A percentile compares a stretch with the other conserved stretches of the same genome.
Evolutionary conservation across 73 alveolate species (phyloP).

Genomic region (Paramecium sexaurelia): DNA sequence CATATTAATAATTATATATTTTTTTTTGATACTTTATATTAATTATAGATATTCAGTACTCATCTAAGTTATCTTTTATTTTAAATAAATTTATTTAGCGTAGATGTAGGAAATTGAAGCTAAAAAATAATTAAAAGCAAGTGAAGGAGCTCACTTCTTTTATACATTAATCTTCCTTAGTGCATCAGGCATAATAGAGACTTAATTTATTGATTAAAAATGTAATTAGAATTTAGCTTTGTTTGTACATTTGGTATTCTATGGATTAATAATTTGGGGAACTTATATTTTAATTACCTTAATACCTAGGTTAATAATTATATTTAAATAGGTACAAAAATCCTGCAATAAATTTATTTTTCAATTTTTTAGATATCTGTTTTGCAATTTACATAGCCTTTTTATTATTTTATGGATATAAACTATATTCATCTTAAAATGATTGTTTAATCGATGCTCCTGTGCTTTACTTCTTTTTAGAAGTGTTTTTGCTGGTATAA

Average conservation of each 20-base stretch:
- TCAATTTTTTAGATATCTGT: constrained; percentile 57
- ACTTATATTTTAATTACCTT: constrained; percentile 58
- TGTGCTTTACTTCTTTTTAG: background rate
- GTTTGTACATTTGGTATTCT: constrained; percentile 60
- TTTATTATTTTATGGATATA: background rate
- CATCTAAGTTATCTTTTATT: no score
- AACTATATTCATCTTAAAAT: background rate
- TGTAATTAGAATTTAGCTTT: constrained; percentile 43
- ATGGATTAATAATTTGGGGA: constrained; percentile 63
- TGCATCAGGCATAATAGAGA: constrained; percentile 63
- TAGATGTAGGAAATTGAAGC: constrained; percentile 67
- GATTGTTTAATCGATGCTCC: background rate
- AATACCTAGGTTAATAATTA: constrained; percentile 13
- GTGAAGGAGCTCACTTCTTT: constrained; percentile 71
- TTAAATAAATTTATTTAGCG: background rate
- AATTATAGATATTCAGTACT: no score
- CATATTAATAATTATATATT: background rate
- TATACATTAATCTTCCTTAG: constrained; percentile 59
- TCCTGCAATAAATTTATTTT: constrained; percentile 62
- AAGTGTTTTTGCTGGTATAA: constrained; percentile 19
- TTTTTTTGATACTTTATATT: no score
- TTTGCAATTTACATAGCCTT: background rate
- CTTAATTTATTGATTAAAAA: constrained; percentile 33
- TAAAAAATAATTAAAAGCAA: constrained; percentile 49
- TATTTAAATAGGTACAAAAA: constrained; percentile 17